Evolutionary conservation across 371 early-diverging fungal species (phyloP), one percentile per base, ranked within the genome.

Genomic region (Mucor plumbeus): DNA sequence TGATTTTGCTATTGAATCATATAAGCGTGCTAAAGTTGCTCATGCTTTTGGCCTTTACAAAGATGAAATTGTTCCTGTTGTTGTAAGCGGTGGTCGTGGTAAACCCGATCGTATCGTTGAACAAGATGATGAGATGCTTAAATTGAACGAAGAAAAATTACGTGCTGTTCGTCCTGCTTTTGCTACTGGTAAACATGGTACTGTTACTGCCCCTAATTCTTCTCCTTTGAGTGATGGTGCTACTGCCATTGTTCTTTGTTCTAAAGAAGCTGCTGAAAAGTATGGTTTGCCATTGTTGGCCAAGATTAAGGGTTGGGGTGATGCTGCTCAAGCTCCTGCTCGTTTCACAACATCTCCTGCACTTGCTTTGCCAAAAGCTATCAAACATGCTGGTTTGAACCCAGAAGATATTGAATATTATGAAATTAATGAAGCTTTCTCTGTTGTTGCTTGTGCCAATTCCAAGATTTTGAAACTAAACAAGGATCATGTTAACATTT

Each of bases 381-480:
- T 99, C 66, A 80, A 87, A 67, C 89, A 88, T 36, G 96, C 96
- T 67, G 89, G 89, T 38, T 55, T 86, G 15, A 75, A 84, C 21
- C 81, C 87, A 60, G 73, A 88, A 31, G 91, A 90, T 58, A 90
- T 95, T 39, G 92, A 87, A 26, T 94, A 83, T 70, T 90, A 88
- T 70, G 96, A 99, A 86, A 89, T 99, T 80, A 99, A 99, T 82
- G 99, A 99, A 85, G 99, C 99, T 13, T 99, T 98, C 83, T 89
- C 95, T 3, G 96, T 95, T 8, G 99, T 98, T 21, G 95, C 93
- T 3, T 84, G 95, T 44, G 97, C 95, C 67, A 98, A 98, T 82
- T 81, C 83, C 71, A 90, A 92, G 79, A 81, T 94, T 8, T 77
- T 99, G 62, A 86, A 58, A 10, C n/a, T 50, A 34, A n/a, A 39